These are phyloP conservation scores for Aegle marmelos DNA, from an alignment of 345 rosid species.

Conservation along the genomic window DNA sequence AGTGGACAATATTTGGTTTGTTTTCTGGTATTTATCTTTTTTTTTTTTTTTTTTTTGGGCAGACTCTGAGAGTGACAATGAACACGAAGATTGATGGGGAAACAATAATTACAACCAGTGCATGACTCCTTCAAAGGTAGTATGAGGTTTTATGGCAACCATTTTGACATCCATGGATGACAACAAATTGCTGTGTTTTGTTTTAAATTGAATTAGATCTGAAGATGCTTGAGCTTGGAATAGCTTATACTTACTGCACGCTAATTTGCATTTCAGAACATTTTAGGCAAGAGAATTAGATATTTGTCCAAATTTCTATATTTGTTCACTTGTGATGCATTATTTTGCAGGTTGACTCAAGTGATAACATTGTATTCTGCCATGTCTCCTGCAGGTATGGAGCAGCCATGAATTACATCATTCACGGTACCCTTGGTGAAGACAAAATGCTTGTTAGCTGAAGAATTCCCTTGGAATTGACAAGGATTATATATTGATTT, in stretches of 20 bases:
- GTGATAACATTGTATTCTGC: neutral
- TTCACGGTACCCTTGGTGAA: neutral
- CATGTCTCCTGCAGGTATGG: conserved; percentile 17
- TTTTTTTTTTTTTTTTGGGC: conserved; percentile 12
- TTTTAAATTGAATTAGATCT: neutral
- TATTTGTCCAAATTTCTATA: neutral
- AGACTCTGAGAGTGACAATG: conserved; percentile 87
- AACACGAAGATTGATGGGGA: conserved; percentile 61
- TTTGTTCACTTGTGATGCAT: neutral
- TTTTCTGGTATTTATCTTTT: neutral
- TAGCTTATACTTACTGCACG: neutral
- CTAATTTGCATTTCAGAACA: neutral
- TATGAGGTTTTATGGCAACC: neutral
- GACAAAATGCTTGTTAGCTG: neutral
- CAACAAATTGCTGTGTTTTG: neutral
- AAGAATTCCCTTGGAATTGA: conserved; percentile 1
- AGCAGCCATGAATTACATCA: neutral
- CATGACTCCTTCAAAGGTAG: conserved; percentile 18
- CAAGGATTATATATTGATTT: conserved; percentile 1
- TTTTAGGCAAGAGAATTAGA: neutral
- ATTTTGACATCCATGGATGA: neutral
- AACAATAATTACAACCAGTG: neutral
- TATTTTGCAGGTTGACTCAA: neutral
- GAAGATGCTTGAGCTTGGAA: neutral
- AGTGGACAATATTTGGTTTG: neutral